These are phyloP conservation scores for Hordeum marinum DNA, from an alignment of 176 grass and related monocot genomes.

Conservation along the genomic window DNA sequence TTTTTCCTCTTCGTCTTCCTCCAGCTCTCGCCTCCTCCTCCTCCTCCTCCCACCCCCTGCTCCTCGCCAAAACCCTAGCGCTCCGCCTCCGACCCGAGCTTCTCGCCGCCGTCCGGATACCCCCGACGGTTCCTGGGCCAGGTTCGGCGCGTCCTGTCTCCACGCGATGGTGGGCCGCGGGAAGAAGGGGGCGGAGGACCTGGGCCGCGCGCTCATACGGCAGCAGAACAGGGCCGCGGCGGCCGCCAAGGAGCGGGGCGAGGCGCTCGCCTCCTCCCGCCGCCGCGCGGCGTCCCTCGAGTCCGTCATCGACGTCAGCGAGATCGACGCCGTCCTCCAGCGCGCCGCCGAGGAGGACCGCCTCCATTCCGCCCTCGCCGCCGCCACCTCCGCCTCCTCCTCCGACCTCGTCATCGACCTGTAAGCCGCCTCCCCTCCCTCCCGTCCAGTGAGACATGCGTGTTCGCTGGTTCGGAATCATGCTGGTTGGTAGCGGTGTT, in stretches of 20 bases:
- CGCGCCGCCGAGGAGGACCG: slow-evolving; percentile 58
- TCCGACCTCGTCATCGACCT: slow-evolving; percentile 51
- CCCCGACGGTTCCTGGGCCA: background rate
- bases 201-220: slow-evolving; percentile 66
- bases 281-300: slow-evolving; percentile 53
- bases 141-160: too few species aligned
- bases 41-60: background rate
- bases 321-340: slow-evolving; percentile 76
- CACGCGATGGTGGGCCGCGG: slow-evolving; percentile 33
- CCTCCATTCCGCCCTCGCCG: slow-evolving; percentile 28
- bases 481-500: too few species aligned
- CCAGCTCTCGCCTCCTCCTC: background rate
- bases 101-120: background rate
- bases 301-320: slow-evolving; percentile 79
- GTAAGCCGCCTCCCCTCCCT: slow-evolving; percentile 14
- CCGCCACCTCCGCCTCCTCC: slow-evolving; percentile 15
- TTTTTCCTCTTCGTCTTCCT: background rate
- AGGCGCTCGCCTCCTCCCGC: slow-evolving; percentile 35
- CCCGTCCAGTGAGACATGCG: background rate
- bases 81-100: background rate
- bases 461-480: background rate
- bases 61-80: slow-evolving; percentile 26
- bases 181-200: slow-evolving; percentile 38
- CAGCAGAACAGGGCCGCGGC: slow-evolving; percentile 61
- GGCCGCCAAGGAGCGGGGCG: slow-evolving; percentile 65